phyloP scores from a whole-genome alignment of 1,139 yeast species.

The Blastobotrys malaysiensis region DNA sequence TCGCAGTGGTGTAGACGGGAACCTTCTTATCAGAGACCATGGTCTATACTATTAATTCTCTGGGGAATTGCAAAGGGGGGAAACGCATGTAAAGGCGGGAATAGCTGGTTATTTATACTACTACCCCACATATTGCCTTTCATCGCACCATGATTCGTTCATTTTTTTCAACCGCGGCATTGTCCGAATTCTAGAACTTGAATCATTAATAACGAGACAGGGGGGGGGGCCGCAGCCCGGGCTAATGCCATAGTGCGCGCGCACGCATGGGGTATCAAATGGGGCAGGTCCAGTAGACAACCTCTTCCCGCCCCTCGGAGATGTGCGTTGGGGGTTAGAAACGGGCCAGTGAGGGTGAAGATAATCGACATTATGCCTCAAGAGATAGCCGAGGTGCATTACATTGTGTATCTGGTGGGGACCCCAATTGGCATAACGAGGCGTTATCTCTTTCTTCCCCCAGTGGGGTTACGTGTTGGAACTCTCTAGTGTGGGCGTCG shows the following conservation, averaged over 20 bases:
- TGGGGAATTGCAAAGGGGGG: too few relatives aligned
- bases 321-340: background rate
- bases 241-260: background rate
- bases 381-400: background rate
- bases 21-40: conserved; percentile 5
- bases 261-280: background rate
- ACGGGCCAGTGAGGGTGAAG: background rate
- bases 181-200: background rate
- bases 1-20: conserved; percentile 54
- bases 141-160: background rate
- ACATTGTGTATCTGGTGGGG: background rate
- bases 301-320: background rate
- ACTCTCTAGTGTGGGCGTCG: too few relatives aligned
- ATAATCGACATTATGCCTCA: background rate
- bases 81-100: background rate
- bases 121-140: background rate
- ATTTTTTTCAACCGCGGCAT: background rate
- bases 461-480: too few relatives aligned
- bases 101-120: background rate
- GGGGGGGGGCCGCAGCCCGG: background rate
- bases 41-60: too few relatives aligned
- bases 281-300: background rate
- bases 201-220: background rate
- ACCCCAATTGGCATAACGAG: too few relatives aligned
- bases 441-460: too few relatives aligned